A percentile compares a stretch with the other conserved stretches of the same genome.
Conservation (phyloP, 163 green algal genomes). For the Volvox carteri region DNA sequence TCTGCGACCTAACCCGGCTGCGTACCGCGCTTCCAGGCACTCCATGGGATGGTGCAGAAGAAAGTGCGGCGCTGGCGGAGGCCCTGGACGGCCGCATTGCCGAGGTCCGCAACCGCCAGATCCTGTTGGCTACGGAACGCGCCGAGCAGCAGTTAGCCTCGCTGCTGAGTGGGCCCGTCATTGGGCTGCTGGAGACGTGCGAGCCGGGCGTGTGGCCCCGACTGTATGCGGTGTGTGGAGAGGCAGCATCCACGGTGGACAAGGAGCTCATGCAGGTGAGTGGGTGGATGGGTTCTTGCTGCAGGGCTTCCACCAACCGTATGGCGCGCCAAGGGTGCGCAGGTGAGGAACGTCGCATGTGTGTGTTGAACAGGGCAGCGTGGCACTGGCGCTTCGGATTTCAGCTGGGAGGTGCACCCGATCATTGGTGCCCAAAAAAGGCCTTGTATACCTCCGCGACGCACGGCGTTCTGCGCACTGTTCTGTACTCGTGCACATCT, state of each 20-base stretch:
- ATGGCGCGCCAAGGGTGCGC: no score
- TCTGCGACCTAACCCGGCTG: no score
- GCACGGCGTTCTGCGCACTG: no score
- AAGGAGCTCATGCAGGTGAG: constrained; percentile 49
- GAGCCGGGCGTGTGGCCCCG: constrained; percentile 83
- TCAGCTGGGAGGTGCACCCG: no score
- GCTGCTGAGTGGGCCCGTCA: constrained; percentile 61
- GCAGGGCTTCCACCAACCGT: no score
- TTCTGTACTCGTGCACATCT: no score
- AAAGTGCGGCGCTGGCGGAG: constrained; percentile 34
- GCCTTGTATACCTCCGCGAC: no score
- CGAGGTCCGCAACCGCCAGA: constrained; percentile 12
- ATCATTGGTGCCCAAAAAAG: no score
- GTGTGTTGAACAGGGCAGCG: no score
- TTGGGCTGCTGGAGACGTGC: constrained; percentile 81
- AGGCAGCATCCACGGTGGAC: constrained; percentile 31
- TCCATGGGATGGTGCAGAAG: constrained; percentile 44
- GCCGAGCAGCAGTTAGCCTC: constrained; percentile 60
- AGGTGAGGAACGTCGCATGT: no score
- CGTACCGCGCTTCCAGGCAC: constrained; percentile 28
- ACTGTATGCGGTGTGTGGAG: constrained; percentile 70
- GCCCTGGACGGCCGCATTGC: constrained; percentile 45
- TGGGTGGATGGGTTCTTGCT: not conserved
- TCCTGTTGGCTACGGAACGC: constrained; percentile 5
- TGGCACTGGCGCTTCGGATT: no score